phyloP scores from a whole-genome alignment of 495 filamentous ascomycete species.

The Daldinia loculata region DNA sequence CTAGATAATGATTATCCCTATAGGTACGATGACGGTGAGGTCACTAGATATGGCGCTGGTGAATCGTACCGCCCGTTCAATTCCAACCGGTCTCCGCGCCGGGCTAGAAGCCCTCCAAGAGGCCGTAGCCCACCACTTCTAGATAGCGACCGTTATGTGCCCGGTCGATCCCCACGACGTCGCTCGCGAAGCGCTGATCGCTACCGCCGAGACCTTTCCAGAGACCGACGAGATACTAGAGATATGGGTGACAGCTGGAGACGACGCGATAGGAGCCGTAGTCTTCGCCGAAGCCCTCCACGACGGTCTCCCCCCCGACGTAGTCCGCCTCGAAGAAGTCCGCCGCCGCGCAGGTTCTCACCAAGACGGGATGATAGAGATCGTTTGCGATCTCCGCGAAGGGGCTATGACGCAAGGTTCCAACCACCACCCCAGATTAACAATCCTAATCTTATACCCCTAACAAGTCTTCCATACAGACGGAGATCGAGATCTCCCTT shows the following conservation, averaged over 20 bases:
- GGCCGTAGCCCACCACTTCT: conserved; percentile 49
- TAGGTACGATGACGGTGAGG: conserved; percentile 64
- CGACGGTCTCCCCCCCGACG: conserved; percentile 50
- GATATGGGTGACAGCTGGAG: conserved; percentile 52
- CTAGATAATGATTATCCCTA: too few relatives aligned
- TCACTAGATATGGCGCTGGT: conserved; percentile 63
- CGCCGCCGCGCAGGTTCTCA: conserved; percentile 53
- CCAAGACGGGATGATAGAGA: conserved; percentile 52
- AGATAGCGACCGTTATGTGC: conserved; percentile 52
- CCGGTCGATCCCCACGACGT: conserved; percentile 46
- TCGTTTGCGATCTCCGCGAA: conserved; percentile 47
- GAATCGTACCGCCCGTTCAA: conserved; percentile 64
- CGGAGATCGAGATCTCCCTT: conserved; percentile 59
- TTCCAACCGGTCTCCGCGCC: conserved; percentile 56
- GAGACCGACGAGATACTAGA: conserved; percentile 43
- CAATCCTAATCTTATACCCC: conserved; percentile 41
- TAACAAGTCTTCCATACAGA: conserved; percentile 45
- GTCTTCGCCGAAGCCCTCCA: conserved; percentile 46
- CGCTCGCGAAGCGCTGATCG: conserved; percentile 48
- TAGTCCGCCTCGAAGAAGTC: conserved; percentile 47
- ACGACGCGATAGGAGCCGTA: conserved; percentile 51
- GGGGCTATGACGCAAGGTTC: conserved; percentile 47
- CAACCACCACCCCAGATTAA: conserved; percentile 31
- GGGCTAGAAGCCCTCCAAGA: conserved; percentile 53
- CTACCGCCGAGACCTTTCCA: conserved; percentile 47